These are phyloP conservation scores for Clavispora carvajalis DNA, from an alignment of 805 yeast genomes.

Conservation along the genomic window DNA sequence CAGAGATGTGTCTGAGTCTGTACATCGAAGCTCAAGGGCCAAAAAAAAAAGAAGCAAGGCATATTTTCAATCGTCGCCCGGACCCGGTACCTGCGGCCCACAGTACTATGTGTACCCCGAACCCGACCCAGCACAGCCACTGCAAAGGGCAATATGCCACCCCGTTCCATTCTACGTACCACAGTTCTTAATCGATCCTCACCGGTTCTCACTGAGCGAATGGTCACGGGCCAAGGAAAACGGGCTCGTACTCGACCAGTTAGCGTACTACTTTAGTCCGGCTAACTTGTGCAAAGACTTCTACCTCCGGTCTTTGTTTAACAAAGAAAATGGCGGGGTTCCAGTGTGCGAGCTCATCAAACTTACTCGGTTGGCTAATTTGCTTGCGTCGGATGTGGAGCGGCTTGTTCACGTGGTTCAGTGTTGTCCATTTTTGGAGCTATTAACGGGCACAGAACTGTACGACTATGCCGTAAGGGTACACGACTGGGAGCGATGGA, in stretches of 20 bases:
- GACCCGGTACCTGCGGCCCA: background rate
- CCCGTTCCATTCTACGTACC: background rate
- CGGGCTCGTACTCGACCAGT: slow-evolving; percentile 9
- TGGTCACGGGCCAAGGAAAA: slow-evolving; percentile 2
- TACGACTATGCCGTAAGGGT: background rate
- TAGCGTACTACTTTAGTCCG: slow-evolving; percentile 19
- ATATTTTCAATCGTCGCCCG: background rate
- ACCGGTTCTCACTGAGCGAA: background rate
- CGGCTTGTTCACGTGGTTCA: slow-evolving; percentile 9
- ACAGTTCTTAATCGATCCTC: background rate
- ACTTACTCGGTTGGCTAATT: slow-evolving; percentile 12
- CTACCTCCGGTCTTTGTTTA: slow-evolving; percentile 16
- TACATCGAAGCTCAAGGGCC: background rate
- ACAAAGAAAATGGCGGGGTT: slow-evolving; percentile 14
- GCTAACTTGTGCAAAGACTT: slow-evolving; percentile 20
- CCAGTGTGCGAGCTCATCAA: slow-evolving; percentile 12
- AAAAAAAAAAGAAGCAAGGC: background rate
- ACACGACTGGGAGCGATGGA: background rate
- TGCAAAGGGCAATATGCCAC: background rate
- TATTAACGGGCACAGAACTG: slow-evolving; percentile 3
- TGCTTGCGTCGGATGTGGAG: slow-evolving; percentile 13
- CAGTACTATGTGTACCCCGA: background rate
- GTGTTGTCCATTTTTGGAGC: slow-evolving; percentile 9
- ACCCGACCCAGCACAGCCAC: background rate
- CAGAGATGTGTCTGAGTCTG: background rate